Evolutionary conservation across 2,329 filamentous ascomycete species (phyloP).

Genomic region (Pseudonectria foliicola): DNA sequence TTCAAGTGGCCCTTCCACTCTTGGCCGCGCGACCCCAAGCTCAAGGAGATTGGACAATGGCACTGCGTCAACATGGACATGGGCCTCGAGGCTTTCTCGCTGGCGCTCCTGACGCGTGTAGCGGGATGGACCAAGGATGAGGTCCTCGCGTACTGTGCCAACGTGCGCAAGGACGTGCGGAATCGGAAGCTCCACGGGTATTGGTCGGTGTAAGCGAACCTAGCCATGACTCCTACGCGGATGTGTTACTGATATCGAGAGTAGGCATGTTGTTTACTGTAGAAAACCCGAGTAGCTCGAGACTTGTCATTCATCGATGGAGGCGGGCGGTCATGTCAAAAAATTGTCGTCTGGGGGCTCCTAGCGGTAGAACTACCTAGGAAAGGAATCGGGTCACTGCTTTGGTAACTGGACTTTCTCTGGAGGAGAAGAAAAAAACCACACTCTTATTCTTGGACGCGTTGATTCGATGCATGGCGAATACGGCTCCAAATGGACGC

Average conservation of each 20-base stretch:
- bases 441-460: no score
- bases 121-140: slow-evolving; percentile 20
- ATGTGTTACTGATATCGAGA: not conserved
- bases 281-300: slow-evolving; percentile 4
- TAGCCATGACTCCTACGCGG: rapidly evolving
- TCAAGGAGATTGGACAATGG: slow-evolving; percentile 39
- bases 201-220: slow-evolving; percentile 14
- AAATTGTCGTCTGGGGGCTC: no score
- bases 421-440: no score
- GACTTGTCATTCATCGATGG: no score
- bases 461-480: no score
- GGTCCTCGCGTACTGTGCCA: slow-evolving; percentile 15
- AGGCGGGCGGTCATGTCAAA: no score
- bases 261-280: slow-evolving; percentile 9
- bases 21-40: slow-evolving; percentile 40
- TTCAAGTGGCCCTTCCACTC: slow-evolving; percentile 40
- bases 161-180: slow-evolving; percentile 19
- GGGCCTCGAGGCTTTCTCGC: slow-evolving; percentile 21
- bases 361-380: no score
- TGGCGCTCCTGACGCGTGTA: slow-evolving; percentile 20
- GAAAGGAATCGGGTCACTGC: no score
- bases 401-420: no score
- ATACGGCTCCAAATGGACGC: no score
- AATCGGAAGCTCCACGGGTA: slow-evolving; percentile 22
- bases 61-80: slow-evolving; percentile 17